Evolutionary conservation across 1,139 yeast genomes (phyloP).

Genomic region (Candida albicans): DNA sequence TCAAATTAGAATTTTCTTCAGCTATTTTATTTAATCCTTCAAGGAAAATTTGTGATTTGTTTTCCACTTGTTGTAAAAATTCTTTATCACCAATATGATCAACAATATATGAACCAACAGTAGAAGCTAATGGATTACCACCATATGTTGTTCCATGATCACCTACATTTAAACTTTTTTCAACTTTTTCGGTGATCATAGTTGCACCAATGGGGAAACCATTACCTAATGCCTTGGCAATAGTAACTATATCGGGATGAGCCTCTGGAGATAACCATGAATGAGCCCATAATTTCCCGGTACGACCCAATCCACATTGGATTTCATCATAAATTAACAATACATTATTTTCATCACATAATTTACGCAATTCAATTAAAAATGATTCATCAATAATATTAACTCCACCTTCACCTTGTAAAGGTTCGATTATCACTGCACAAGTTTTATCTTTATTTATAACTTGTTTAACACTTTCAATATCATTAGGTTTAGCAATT

Average conservation of each 20-base stretch:
- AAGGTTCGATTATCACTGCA: conserved; percentile 93
- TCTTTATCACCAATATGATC: conserved; percentile 60
- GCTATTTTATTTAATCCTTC: conserved; percentile 53
- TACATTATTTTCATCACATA: conserved; percentile 72
- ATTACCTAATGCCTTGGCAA: conserved; percentile 95
- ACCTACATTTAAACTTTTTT: conserved; percentile 72
- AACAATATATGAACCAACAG: conserved; percentile 76
- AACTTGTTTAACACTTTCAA: conserved; percentile 55
- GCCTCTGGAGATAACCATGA: conserved; percentile 68
- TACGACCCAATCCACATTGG: conserved; percentile 93
- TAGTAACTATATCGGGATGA: conserved; percentile 90
- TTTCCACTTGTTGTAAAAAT: conserved; percentile 59
- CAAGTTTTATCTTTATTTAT: conserved; percentile 72
- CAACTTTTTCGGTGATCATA: conserved; percentile 78
- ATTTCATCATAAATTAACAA: conserved; percentile 90
- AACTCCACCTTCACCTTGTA: conserved; percentile 98
- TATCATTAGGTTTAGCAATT: conserved; percentile 60
- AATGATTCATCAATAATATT: conserved; percentile 65
- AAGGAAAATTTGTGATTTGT: conserved; percentile 56
- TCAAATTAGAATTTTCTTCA: conserved; percentile 51
- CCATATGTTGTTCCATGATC: conserved; percentile 99
- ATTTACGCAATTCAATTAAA: conserved; percentile 59
- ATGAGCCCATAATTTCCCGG: conserved; percentile 95
- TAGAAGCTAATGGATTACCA: conserved; percentile 90
- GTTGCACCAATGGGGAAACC: conserved; percentile 99